phyloP scores from a whole-genome alignment of 805 yeast genomes.

The Metschnikowia continentalis region DNA sequence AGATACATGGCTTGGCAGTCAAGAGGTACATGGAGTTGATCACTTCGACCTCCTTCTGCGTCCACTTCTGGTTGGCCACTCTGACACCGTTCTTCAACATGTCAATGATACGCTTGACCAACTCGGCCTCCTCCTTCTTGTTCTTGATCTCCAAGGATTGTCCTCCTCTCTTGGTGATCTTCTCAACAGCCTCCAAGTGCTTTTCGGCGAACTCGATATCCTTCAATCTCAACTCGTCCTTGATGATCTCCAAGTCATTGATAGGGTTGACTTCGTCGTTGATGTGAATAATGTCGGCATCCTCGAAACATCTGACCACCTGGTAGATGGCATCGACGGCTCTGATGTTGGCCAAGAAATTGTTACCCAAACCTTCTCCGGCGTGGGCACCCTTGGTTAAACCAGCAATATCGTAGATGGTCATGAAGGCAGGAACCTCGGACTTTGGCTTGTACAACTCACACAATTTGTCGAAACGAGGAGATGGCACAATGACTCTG shows the following conservation, averaged over 20 bases:
- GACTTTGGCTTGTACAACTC: slow-evolving; percentile 45
- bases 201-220: slow-evolving; percentile 93
- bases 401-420: slow-evolving; percentile 37
- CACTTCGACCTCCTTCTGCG: slow-evolving; percentile 83
- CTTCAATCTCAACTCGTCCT: slow-evolving; percentile 88
- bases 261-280: slow-evolving; percentile 85
- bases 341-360: slow-evolving; percentile 62
- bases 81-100: slow-evolving; percentile 81
- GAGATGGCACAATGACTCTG: slow-evolving; percentile 22
- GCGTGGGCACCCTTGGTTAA: slow-evolving; percentile 53
- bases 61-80: slow-evolving; percentile 84
- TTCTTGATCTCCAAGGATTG: slow-evolving; percentile 85
- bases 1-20: slow-evolving; percentile 94
- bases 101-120: slow-evolving; percentile 69
- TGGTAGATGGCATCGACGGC: slow-evolving; percentile 71
- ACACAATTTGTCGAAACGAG: slow-evolving; percentile 24
- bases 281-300: slow-evolving; percentile 95
- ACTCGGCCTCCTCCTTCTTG: slow-evolving; percentile 78
- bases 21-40: slow-evolving; percentile 82
- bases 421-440: slow-evolving; percentile 26
- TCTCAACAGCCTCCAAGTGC: slow-evolving; percentile 70
- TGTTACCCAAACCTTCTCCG: slow-evolving; percentile 74
- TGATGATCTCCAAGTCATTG: slow-evolving; percentile 89
- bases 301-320: slow-evolving; percentile 68
- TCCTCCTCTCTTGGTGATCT: slow-evolving; percentile 81